phyloP scores from a whole-genome alignment of 2,329 filamentous ascomycete species.

The Fusarium sp. region DNA sequence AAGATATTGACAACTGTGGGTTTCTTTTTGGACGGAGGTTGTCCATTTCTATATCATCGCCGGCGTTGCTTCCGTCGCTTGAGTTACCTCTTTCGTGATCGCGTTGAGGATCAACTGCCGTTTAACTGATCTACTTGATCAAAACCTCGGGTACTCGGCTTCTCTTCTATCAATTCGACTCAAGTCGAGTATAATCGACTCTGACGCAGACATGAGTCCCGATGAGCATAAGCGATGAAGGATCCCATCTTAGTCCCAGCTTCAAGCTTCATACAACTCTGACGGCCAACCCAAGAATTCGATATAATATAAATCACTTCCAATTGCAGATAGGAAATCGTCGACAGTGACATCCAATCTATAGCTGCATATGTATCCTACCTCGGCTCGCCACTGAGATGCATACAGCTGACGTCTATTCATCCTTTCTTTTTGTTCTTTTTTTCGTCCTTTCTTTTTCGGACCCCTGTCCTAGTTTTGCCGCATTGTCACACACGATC shows the following conservation, averaged over 20 bases:
- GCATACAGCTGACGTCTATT: neutral
- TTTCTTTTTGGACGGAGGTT: neutral
- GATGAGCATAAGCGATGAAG: neutral
- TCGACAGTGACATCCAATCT: neutral
- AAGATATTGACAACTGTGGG: neutral
- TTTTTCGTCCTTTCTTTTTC: neutral
- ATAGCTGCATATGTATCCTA: neutral
- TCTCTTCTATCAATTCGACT: neutral
- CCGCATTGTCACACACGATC: constrained; percentile 30
- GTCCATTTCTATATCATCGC: neutral
- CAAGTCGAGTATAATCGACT: neutral
- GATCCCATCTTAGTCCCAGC: too few species aligned
- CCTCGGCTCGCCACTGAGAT: neutral
- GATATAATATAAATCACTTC: neutral
- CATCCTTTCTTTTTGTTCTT: neutral
- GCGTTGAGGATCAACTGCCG: neutral
- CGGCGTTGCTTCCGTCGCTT: neutral
- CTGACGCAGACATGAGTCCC: neutral
- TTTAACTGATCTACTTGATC: neutral
- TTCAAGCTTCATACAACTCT: neutral
- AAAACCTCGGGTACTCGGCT: neutral
- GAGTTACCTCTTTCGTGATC: neutral
- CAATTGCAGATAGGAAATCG: neutral
- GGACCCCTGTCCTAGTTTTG: constrained; percentile 18
- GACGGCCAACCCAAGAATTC: neutral